Evolutionary conservation across 768 basidiomycete species (phyloP).

Genomic region (Amanita exitialis): DNA sequence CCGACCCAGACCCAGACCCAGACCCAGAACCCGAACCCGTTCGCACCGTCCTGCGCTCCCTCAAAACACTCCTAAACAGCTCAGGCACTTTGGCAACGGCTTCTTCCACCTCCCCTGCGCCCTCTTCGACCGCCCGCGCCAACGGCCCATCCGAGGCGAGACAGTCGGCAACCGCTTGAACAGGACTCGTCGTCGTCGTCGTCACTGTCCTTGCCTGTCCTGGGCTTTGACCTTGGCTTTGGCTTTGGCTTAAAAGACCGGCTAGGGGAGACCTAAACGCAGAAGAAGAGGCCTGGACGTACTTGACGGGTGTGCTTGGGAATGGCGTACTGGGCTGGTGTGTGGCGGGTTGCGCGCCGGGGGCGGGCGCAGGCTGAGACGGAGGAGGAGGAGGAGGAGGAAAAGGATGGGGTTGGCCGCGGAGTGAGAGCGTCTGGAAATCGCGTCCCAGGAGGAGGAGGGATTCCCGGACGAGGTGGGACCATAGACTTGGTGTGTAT

Average conservation of each 20-base stretch:
- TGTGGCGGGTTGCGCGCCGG: neutral
- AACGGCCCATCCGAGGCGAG: slow-evolving; percentile 53
- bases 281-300: slow-evolving; percentile 5
- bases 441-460: slow-evolving; percentile 56
- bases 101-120: slow-evolving; percentile 27
- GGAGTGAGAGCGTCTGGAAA: slow-evolving; percentile 53
- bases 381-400: slow-evolving; percentile 19
- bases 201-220: too few species aligned
- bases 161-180: slow-evolving; percentile 40
- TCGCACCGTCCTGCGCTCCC: slow-evolving; percentile 9
- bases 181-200: slow-evolving; percentile 26
- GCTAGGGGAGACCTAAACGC: neutral
- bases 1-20: too few species aligned
- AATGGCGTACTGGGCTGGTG: slow-evolving; percentile 12
- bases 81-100: slow-evolving; percentile 18
- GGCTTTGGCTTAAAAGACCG: neutral
- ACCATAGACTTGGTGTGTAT: slow-evolving; percentile 55
- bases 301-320: slow-evolving; percentile 28
- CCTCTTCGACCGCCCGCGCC: slow-evolving; percentile 38
- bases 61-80: slow-evolving; percentile 26
- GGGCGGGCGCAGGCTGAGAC: slow-evolving; percentile 8
- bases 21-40: too few species aligned
- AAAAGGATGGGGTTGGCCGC: too few species aligned
- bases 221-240: neutral
- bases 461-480: slow-evolving; percentile 42